Percentiles rank a stretch among this genome's conserved stretches.
These are phyloP conservation scores for Histomonas meleagridis DNA, from an alignment of 208 protist species.

Conservation along the genomic window DNA sequence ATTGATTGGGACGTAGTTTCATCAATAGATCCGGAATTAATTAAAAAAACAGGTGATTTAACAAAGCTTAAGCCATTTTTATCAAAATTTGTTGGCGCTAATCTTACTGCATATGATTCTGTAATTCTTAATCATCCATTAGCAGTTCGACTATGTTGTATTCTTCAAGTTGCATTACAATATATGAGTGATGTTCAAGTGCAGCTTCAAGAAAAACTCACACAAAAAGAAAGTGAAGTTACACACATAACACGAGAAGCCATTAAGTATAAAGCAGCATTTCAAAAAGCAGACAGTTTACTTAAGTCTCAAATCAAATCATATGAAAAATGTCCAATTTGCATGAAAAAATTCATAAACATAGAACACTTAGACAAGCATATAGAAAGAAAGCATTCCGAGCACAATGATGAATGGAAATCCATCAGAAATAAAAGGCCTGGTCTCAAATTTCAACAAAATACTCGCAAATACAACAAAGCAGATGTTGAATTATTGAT, in stretches of 20 bases:
- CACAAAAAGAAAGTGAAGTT: background rate
- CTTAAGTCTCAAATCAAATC: background rate
- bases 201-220: background rate
- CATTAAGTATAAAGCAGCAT: background rate
- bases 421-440: background rate
- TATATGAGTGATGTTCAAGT: background rate
- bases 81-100: background rate
- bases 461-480: background rate
- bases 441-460: no score
- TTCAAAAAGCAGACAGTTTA: background rate
- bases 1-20: background rate
- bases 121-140: background rate
- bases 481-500: background rate
- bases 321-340: background rate
- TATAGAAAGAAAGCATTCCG: background rate
- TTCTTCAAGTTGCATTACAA: background rate
- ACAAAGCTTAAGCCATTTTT: background rate
- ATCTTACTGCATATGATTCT: background rate
- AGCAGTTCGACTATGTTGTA: background rate
- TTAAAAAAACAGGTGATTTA: background rate
- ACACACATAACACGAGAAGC: background rate
- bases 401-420: background rate
- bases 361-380: background rate
- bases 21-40: background rate
- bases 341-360: background rate